These are phyloP conservation scores for Endocarpon pusillum DNA, from an alignment of 495 filamentous ascomycete species.

Conservation along the genomic window DNA sequence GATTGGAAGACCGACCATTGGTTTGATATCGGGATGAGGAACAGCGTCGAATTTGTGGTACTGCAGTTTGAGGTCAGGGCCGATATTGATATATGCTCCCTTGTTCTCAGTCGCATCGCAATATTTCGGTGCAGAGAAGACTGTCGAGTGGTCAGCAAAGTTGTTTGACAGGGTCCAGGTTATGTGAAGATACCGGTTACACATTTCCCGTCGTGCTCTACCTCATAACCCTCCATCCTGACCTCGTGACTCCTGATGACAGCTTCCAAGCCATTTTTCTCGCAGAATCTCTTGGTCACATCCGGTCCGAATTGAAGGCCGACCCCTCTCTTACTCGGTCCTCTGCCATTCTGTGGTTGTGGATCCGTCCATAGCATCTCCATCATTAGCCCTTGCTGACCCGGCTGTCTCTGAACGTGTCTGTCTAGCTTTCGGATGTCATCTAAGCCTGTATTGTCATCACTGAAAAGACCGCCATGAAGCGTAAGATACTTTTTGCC, in stretches of 20 bases:
- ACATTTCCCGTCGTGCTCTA: conserved; percentile 89
- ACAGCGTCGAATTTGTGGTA: conserved; percentile 92
- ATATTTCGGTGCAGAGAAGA: conserved; percentile 96
- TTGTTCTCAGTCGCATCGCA: conserved; percentile 97
- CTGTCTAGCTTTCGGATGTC: conserved; percentile 86
- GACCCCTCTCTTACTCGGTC: conserved; percentile 91
- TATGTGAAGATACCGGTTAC: conserved; percentile 53
- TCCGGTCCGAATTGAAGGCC: conserved; percentile 95
- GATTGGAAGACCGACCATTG: conserved; percentile 52
- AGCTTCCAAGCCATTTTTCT: conserved; percentile 83
- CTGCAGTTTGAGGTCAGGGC: conserved; percentile 73
- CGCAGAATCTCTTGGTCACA: conserved; percentile 92
- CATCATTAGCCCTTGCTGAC: conserved; percentile 95
- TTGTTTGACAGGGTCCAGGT: background rate
- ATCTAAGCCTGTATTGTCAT: conserved; percentile 82
- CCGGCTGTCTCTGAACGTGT: conserved; percentile 88
- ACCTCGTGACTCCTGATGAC: conserved; percentile 97
- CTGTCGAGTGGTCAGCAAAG: conserved; percentile 24
- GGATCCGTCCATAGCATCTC: conserved; percentile 99
- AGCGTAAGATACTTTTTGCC: conserved; percentile 84
- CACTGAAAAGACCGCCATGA: conserved; percentile 93
- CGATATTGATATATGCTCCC: conserved; percentile 96
- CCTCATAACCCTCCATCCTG: conserved; percentile 92
- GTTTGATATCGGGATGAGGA: conserved; percentile 83
- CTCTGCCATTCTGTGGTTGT: conserved; percentile 65